These are phyloP conservation scores for Zymoseptoria pseudotritici DNA, from an alignment of 2,329 filamentous ascomycete genomes.

Conservation along the genomic window DNA sequence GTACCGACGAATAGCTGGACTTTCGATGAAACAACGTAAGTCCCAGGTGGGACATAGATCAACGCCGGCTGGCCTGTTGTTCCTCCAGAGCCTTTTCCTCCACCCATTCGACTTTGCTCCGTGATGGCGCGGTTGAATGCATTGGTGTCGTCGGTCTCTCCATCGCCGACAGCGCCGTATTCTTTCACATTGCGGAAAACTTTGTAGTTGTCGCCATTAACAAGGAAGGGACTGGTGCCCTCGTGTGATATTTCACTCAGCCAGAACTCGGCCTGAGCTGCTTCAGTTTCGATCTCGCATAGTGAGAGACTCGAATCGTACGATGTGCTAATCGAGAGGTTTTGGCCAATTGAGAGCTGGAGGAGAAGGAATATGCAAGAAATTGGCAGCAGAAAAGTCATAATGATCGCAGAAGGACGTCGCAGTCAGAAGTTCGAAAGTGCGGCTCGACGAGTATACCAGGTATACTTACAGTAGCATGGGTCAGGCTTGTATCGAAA, in stretches of 20 bases:
- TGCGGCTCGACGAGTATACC: background rate
- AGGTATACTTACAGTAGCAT: background rate
- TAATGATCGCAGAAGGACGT: background rate
- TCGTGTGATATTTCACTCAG: constrained; percentile 54
- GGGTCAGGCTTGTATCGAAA: background rate
- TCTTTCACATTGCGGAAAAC: constrained; percentile 42
- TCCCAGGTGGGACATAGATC: constrained; percentile 23
- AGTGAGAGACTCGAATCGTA: constrained; percentile 1
- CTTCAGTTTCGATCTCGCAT: constrained; percentile 6
- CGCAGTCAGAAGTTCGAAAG: background rate
- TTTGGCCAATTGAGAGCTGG: background rate
- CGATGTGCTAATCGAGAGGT: background rate
- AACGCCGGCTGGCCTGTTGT: constrained; percentile 53
- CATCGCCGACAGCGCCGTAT: constrained; percentile 46
- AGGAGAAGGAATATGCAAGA: background rate
- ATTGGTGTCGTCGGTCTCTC: constrained; percentile 72
- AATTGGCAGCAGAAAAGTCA: background rate
- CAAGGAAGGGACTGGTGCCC: constrained; percentile 58
- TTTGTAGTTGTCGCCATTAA: constrained; percentile 50
- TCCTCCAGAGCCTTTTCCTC: constrained; percentile 36
- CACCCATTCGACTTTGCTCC: constrained; percentile 10
- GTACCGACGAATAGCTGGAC: constrained; percentile 86
- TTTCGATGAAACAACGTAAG: constrained; percentile 59
- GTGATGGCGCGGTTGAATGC: constrained; percentile 80
- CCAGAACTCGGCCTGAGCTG: constrained; percentile 53